Conservation (phyloP, 179 eudicot genomes). For the Spergularia azorica region DNA sequence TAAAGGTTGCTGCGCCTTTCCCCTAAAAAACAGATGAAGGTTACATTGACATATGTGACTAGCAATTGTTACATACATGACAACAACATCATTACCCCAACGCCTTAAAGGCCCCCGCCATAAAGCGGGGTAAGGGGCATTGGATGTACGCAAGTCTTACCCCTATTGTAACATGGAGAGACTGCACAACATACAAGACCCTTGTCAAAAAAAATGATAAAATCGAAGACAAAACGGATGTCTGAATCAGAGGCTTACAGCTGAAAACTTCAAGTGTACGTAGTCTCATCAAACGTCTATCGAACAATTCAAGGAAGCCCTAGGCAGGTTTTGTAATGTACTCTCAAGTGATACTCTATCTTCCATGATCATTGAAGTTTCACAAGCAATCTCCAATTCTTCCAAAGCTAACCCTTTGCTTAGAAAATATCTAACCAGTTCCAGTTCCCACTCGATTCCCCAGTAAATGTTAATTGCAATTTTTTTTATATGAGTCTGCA, state of each 20-base stretch:
- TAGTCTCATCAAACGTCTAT: not conserved
- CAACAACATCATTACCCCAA: too few species aligned
- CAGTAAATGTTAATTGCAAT: not conserved
- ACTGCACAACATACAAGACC: too few species aligned
- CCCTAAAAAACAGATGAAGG: not conserved
- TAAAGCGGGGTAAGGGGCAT: too few species aligned
- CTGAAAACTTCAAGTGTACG: too few species aligned
- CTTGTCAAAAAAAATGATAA: too few species aligned
- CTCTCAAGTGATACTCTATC: not conserved
- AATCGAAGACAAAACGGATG: too few species aligned
- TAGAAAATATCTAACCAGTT: constrained; percentile 5
- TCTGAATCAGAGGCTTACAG: too few species aligned
- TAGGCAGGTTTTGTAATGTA: not conserved
- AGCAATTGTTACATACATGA: too few species aligned
- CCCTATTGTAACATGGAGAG: too few species aligned
- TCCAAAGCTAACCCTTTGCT: constrained; percentile 5
- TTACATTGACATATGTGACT: too few species aligned
- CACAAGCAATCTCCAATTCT: constrained; percentile 5
- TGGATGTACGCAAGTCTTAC: too few species aligned
- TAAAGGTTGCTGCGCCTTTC: not conserved
- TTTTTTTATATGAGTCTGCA: constrained; percentile 8
- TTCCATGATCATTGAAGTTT: not conserved
- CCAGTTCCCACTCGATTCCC: not conserved
- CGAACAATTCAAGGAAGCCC: constrained; percentile 5
- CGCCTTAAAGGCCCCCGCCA: too few species aligned